Conservation (phyloP, 371 early-diverging fungal genomes). For the Apophysomyces variabilis region DNA sequence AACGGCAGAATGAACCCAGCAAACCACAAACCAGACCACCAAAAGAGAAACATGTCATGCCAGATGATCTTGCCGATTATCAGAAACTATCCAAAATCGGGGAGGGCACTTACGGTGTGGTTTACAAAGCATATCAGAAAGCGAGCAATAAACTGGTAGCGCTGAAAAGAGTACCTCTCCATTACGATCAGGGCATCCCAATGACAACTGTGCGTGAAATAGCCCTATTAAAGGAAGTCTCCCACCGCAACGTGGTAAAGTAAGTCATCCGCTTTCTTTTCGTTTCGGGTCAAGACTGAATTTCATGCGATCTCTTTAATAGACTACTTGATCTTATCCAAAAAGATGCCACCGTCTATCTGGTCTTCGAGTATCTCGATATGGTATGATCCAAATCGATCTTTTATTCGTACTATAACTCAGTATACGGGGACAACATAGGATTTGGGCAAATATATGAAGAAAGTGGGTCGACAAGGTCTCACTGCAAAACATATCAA, state of each 20-base stretch:
- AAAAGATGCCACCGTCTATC: slow-evolving; percentile 87
- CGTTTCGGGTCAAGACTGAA: too few relatives aligned
- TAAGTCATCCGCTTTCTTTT: slow-evolving; percentile 30
- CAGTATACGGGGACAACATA: slow-evolving; percentile 1
- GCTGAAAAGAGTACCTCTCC: slow-evolving; percentile 93
- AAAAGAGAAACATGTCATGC: slow-evolving; percentile 1
- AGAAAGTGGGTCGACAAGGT: slow-evolving; percentile 62
- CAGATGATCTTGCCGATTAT: slow-evolving; percentile 55
- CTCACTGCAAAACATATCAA: slow-evolving; percentile 71
- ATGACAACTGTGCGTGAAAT: slow-evolving; percentile 97
- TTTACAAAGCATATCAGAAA: slow-evolving; percentile 90
- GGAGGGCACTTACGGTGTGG: slow-evolving; percentile 97
- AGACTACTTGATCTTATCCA: slow-evolving; percentile 94
- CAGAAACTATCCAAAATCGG: slow-evolving; percentile 93
- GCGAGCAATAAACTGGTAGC: slow-evolving; percentile 86
- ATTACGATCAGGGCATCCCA: slow-evolving; percentile 91
- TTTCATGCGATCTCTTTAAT: not conserved
- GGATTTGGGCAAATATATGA: slow-evolving; percentile 97
- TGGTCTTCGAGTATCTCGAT: slow-evolving; percentile 97
- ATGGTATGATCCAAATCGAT: slow-evolving; percentile 41
- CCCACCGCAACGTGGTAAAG: slow-evolving; percentile 92
- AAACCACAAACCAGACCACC: not conserved
- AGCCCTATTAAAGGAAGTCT: slow-evolving; percentile 94
- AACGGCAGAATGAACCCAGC: not conserved
- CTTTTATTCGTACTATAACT: not conserved